Percentiles rank a stretch among this genome's conserved stretches.
Conservation (phyloP, 1,139 yeast genomes). For the Suhomyces taliae region DNA sequence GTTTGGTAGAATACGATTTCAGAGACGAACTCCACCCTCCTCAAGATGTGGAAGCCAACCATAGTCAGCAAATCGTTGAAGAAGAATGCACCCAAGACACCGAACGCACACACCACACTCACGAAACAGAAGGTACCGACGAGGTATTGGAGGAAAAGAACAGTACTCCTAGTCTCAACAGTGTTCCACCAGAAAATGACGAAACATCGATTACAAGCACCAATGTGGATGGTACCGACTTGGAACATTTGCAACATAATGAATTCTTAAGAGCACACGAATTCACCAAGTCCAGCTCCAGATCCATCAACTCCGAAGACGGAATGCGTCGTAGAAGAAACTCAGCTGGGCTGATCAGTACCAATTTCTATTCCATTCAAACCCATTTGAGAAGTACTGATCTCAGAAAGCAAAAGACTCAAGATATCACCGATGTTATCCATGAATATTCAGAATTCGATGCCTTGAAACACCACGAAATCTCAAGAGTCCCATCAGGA, state of each 20-base stretch:
- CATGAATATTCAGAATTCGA: conserved; percentile 57
- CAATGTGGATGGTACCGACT: not conserved
- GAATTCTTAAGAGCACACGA: conserved; percentile 20
- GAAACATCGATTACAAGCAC: conserved; percentile 8
- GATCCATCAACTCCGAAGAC: conserved; percentile 6
- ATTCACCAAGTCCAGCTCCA: conserved; percentile 11
- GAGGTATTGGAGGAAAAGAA: not conserved
- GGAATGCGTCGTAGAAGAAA: conserved; percentile 4
- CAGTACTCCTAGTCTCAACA: not conserved
- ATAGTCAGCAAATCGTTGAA: too few species aligned
- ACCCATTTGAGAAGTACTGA: conserved; percentile 33
- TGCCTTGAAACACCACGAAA: conserved; percentile 22
- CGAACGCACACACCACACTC: too few species aligned
- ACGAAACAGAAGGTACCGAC: not conserved
- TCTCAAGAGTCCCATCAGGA: conserved; percentile 11
- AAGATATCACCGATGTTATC: conserved; percentile 57
- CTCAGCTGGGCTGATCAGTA: conserved; percentile 10
- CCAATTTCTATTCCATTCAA: conserved; percentile 15
- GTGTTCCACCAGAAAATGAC: not conserved
- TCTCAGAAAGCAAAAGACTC: conserved; percentile 46
- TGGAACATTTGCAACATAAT: conserved; percentile 19
- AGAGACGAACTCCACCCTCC: conserved; percentile 27
- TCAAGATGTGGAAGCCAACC: too few species aligned
- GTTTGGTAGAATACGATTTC: conserved; percentile 72
- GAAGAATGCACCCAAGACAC: too few species aligned